phyloP scores from a whole-genome alignment of 225 moss, liverwort and hornwort species.

The Pseudisothecium myosuroides region DNA sequence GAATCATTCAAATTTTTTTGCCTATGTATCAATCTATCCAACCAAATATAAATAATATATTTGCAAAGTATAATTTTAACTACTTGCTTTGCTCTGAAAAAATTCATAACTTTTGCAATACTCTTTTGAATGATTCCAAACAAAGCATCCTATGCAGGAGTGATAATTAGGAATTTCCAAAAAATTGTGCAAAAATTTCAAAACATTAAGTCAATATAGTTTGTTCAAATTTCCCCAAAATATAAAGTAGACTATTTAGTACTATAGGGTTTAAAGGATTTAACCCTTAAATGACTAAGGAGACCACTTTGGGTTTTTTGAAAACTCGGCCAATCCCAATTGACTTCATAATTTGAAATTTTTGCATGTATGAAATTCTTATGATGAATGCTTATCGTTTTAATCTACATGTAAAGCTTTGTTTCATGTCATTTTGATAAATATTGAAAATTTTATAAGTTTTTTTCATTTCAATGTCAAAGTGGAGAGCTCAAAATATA shows the following conservation, averaged over 20 bases:
- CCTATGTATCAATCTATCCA: too few species aligned
- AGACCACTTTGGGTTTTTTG: rapidly evolving
- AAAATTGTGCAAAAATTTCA: background rate
- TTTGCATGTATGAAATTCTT: rapidly evolving
- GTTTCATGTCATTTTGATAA: rapidly evolving
- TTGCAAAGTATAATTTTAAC: background rate
- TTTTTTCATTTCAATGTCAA: background rate
- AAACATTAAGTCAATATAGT: background rate
- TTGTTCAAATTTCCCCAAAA: background rate
- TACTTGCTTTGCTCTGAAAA: rapidly evolving
- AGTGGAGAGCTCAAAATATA: background rate
- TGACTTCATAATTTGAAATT: background rate
- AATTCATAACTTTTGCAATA: background rate
- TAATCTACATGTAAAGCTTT: background rate
- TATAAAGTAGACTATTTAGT: background rate
- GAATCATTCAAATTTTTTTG: background rate
- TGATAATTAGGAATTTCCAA: background rate
- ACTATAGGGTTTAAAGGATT: too few species aligned
- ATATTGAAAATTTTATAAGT: background rate
- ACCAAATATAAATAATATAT: background rate
- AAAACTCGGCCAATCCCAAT: rapidly evolving
- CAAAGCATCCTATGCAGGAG: rapidly evolving
- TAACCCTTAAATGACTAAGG: background rate
- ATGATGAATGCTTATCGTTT: background rate
- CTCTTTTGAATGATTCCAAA: background rate